Evolutionary conservation across 192 early-diverging fungal species (phyloP).

Genomic region (Backusella liffmaniae): DNA sequence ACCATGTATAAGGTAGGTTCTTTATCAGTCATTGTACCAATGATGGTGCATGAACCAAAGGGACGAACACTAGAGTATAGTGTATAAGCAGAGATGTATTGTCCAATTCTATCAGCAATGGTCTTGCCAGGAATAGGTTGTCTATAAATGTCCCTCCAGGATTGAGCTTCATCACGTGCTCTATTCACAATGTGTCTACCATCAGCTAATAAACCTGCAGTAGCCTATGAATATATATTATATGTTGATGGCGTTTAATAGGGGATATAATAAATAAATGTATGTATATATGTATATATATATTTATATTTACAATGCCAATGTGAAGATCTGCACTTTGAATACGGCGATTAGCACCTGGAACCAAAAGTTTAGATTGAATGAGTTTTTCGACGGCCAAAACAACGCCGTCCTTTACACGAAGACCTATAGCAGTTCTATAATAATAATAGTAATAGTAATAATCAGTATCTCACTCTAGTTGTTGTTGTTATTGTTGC

Average conservation of each 20-base stretch:
- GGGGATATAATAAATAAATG: neutral
- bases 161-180: constrained; percentile 87
- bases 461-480: neutral
- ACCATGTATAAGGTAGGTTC: constrained; percentile 87
- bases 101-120: constrained; percentile 89
- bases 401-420: constrained; percentile 93
- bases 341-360: constrained; percentile 91
- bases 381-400: constrained; percentile 96
- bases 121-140: constrained; percentile 79
- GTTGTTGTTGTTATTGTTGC: neutral
- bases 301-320: constrained; percentile 71
- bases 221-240: constrained; percentile 50
- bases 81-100: constrained; percentile 96
- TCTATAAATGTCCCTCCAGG: constrained; percentile 85
- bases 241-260: too few relatives aligned
- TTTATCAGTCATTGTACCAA: constrained; percentile 75
- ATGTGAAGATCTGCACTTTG: constrained; percentile 89
- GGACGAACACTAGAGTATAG: constrained; percentile 94
- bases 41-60: constrained; percentile 84
- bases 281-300: neutral
- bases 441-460: neutral
- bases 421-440: constrained; percentile 92
- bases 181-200: constrained; percentile 86
- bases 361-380: constrained; percentile 91
- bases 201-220: constrained; percentile 93